Evolutionary conservation across 768 basidiomycete genomes (phyloP).

Genomic region (Lactarius pseudohatsudake): DNA sequence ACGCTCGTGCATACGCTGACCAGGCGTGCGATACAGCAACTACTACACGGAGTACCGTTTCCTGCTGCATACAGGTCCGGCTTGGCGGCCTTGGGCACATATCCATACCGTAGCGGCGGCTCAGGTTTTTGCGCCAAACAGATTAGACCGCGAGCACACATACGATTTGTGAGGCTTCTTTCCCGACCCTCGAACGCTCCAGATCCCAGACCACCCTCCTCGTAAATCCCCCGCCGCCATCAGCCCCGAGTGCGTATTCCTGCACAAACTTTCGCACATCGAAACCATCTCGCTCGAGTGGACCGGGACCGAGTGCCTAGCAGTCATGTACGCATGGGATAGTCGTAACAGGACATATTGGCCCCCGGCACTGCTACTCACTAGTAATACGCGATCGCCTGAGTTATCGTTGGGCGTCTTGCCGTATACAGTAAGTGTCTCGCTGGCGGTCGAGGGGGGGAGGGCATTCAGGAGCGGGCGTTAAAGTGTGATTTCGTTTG

Average conservation of each 20-base stretch:
- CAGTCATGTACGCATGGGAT: conserved; percentile 52
- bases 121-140: conserved; percentile 44
- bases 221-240: conserved; percentile 75
- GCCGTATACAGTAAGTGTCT: too few relatives aligned
- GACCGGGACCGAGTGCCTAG: conserved; percentile 26
- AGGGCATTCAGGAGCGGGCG: too few relatives aligned
- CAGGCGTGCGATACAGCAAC: neutral
- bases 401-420: too few relatives aligned
- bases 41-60: conserved; percentile 8
- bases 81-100: conserved; percentile 43
- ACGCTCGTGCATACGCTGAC: too few relatives aligned
- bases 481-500: too few relatives aligned
- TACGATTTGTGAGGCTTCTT: conserved; percentile 39
- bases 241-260: conserved; percentile 51
- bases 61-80: conserved; percentile 40
- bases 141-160: conserved; percentile 14
- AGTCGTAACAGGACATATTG: conserved; percentile 70
- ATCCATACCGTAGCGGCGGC: conserved; percentile 44
- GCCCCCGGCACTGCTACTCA: too few relatives aligned
- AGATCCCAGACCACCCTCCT: conserved; percentile 57
- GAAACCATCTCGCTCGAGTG: conserved; percentile 43
- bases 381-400: too few relatives aligned
- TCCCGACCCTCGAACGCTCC: conserved; percentile 63
- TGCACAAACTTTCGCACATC: conserved; percentile 62
- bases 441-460: too few relatives aligned